phyloP scores from a whole-genome alignment of 2,329 filamentous ascomycete species.

The Colletotrichum incanum region DNA sequence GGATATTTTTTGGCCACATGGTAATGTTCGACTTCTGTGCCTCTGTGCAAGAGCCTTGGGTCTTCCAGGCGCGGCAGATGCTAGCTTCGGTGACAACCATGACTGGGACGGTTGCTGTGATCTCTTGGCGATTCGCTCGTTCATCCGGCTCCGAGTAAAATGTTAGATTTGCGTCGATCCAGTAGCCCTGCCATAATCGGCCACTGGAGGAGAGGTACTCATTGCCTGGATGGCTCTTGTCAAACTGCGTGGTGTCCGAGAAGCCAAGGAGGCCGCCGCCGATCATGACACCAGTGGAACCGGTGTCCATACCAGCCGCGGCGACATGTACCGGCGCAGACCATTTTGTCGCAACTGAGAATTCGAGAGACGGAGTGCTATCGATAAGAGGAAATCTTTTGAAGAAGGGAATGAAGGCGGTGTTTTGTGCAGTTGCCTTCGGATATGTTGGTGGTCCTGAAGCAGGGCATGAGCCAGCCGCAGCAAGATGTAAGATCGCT shows the following conservation, averaged over 20 bases:
- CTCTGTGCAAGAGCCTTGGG: slow-evolving; percentile 6
- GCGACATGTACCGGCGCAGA: background rate
- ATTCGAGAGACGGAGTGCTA: background rate
- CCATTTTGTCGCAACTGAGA: slow-evolving; percentile 16
- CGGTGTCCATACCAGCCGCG: slow-evolving; percentile 29
- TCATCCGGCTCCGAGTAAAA: background rate
- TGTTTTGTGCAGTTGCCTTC: background rate
- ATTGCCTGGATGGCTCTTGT: slow-evolving; percentile 12
- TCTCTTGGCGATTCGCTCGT: background rate
- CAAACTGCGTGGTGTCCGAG: background rate
- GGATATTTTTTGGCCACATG: slow-evolving; percentile 11
- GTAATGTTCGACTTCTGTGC: slow-evolving; percentile 10
- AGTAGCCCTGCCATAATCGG: slow-evolving; percentile 18
- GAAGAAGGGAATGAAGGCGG: slow-evolving; percentile 21
- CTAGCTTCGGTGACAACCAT: slow-evolving; percentile 16
- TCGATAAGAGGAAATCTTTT: slow-evolving; percentile 15
- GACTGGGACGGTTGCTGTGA: slow-evolving; percentile 3
- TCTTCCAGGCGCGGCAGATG: slow-evolving; percentile 1
- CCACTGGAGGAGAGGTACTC: slow-evolving; percentile 23
- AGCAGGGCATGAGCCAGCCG: background rate
- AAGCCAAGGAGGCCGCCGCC: slow-evolving; percentile 16
- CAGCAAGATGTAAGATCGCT: background rate
- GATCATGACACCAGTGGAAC: slow-evolving; percentile 18
- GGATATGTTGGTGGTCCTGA: slow-evolving; percentile 8
- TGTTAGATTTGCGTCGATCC: slow-evolving; percentile 6